Percentiles rank a stretch among this genome's conserved stretches.
Conservation (phyloP, 2,329 filamentous ascomycete genomes). For the Fusarium dlaminii region DNA sequence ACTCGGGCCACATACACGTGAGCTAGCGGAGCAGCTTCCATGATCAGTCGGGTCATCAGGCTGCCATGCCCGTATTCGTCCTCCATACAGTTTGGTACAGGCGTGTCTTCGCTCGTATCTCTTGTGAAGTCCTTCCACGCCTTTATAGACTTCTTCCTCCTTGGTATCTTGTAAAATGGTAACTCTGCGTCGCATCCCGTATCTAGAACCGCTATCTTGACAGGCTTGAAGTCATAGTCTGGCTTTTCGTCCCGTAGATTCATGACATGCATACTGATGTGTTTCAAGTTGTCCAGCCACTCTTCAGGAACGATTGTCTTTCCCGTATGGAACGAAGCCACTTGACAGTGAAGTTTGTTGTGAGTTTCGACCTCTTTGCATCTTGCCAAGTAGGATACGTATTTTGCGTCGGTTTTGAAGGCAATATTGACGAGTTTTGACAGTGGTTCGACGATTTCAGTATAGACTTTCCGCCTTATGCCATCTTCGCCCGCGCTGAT, state of each 20-base stretch:
- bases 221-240: neutral
- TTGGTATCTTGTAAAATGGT: neutral
- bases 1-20: neutral
- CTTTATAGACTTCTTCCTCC: rapidly evolving
- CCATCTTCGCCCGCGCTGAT: rapidly evolving
- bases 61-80: neutral
- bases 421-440: neutral
- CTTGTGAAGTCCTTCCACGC: neutral
- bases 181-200: neutral
- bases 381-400: neutral
- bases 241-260: rapidly evolving
- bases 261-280: neutral
- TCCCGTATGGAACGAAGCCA: rapidly evolving
- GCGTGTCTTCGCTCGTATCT: rapidly evolving
- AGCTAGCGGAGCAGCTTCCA: neutral
- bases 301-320: neutral
- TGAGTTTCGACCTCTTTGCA: neutral
- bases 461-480: rapidly evolving
- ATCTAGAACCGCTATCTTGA: neutral
- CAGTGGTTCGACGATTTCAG: neutral
- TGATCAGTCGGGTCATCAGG: neutral
- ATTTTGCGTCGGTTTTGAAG: neutral
- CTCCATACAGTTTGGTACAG: rapidly evolving
- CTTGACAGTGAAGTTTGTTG: rapidly evolving
- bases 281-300: neutral